Percentiles rank a stretch among this genome's conserved stretches.
These are phyloP conservation scores for Tylopilus sp. DNA, from an alignment of 768 basidiomycete genomes.

Conservation along the genomic window DNA sequence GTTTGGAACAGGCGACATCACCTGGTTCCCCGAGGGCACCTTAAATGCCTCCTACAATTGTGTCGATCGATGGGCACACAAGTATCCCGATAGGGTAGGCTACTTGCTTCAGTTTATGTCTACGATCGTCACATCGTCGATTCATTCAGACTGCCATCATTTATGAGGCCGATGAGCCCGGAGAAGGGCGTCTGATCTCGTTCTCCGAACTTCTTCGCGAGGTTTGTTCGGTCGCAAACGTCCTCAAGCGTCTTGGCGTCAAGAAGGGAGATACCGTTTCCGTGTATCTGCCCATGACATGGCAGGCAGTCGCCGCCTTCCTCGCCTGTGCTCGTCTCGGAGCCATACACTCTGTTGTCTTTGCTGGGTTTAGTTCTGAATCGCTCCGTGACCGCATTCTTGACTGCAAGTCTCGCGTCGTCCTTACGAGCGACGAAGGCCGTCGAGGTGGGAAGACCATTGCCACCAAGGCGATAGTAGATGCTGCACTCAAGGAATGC, in stretches of 20 bases:
- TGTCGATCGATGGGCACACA: constrained; percentile 94
- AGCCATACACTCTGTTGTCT: constrained; percentile 95
- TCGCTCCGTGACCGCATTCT: constrained; percentile 87
- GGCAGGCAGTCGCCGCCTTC: constrained; percentile 95
- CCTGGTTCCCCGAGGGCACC: constrained; percentile 95
- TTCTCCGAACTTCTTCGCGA: constrained; percentile 88
- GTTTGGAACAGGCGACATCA: constrained; percentile 83
- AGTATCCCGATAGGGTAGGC: constrained; percentile 73
- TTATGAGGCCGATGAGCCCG: constrained; percentile 96
- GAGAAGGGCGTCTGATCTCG: constrained; percentile 68
- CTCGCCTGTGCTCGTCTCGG: constrained; percentile 97
- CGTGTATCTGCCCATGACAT: constrained; percentile 92
- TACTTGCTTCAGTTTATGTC: background rate
- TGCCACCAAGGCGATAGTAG: constrained; percentile 91
- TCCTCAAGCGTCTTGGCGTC: constrained; percentile 84
- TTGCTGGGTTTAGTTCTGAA: constrained; percentile 96
- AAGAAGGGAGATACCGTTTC: constrained; percentile 95
- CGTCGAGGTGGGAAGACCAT: constrained; percentile 91
- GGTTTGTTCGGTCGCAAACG: constrained; percentile 86
- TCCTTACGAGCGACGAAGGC: constrained; percentile 96
- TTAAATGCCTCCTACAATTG: constrained; percentile 96
- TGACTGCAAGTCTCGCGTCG: constrained; percentile 86
- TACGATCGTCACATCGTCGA: background rate
- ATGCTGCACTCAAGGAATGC: constrained; percentile 82
- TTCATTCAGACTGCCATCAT: constrained; percentile 80